A percentile compares a stretch with the other conserved stretches of the same genome.
phyloP scores from a whole-genome alignment of 2,329 filamentous ascomycete genomes.

The Colletotrichum karsti region DNA sequence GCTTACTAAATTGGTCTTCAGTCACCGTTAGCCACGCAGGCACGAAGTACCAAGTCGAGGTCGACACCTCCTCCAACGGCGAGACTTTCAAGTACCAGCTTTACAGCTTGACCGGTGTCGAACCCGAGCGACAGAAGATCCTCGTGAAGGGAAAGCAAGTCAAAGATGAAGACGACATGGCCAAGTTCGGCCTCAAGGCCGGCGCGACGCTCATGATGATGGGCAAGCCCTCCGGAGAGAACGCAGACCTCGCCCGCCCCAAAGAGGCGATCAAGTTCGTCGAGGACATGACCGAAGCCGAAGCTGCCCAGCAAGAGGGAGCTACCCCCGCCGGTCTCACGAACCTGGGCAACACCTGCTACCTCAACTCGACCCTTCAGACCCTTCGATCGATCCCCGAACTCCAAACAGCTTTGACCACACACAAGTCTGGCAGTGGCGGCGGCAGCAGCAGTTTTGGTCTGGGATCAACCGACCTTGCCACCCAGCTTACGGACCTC shows the following conservation, averaged over 20 bases:
- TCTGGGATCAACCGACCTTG: conserved; percentile 26
- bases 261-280: conserved; percentile 87
- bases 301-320: conserved; percentile 82
- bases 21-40: conserved; percentile 95
- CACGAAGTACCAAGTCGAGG: conserved; percentile 93
- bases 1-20: conserved; percentile 46
- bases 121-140: conserved; percentile 96
- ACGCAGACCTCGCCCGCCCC: conserved; percentile 71
- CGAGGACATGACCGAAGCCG: conserved; percentile 97
- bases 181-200: conserved; percentile 84
- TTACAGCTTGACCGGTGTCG: conserved; percentile 93
- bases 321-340: conserved; percentile 88
- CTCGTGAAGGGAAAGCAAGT: conserved; percentile 93
- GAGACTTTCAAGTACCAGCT: conserved; percentile 96
- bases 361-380: conserved; percentile 97
- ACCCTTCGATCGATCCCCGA: conserved; percentile 89
- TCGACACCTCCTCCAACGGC: conserved; percentile 84
- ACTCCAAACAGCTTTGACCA: conserved; percentile 79
- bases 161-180: conserved; percentile 92
- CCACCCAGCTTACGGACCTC: conserved; percentile 75
- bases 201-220: conserved; percentile 96
- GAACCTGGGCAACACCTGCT: conserved; percentile 98
- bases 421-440: conserved; percentile 58
- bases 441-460: conserved; percentile 56
- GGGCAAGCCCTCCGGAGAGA: conserved; percentile 81